A percentile compares a stretch with the other conserved stretches of the same genome.
Conservation (phyloP, 306 rosid genomes). For the Argentina anserina region DNA sequence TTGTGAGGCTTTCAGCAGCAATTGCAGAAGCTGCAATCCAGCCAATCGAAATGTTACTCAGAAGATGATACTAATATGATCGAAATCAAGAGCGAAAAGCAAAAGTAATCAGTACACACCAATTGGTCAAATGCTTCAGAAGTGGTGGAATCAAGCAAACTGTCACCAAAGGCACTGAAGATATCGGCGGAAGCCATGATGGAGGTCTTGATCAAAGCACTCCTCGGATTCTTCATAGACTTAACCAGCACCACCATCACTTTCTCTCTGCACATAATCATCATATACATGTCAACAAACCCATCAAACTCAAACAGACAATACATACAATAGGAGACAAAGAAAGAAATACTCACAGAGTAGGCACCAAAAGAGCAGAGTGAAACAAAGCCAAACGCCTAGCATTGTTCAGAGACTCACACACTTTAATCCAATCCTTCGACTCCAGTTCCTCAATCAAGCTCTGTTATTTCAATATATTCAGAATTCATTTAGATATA, state of each 20-base stretch:
- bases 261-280: slow-evolving; percentile 48
- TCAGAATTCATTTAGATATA: too few species aligned
- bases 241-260: slow-evolving; percentile 59
- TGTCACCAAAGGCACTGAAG: slow-evolving; percentile 70
- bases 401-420: slow-evolving; percentile 62
- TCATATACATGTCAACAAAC: slow-evolving; percentile 16
- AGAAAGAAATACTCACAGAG: slow-evolving; percentile 20
- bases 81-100: background rate
- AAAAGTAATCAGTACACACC: slow-evolving; percentile 36
- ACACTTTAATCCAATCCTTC: slow-evolving; percentile 71
- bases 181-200: slow-evolving; percentile 85
- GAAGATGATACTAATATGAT: background rate
- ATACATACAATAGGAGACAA: background rate
- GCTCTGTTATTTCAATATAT: slow-evolving; percentile 34
- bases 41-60: slow-evolving; percentile 12
- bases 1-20: slow-evolving; percentile 81
- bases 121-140: slow-evolving; percentile 65
- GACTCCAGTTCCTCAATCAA: slow-evolving; percentile 63
- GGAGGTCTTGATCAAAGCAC: slow-evolving; percentile 91
- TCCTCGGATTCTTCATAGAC: slow-evolving; percentile 89
- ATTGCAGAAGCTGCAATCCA: slow-evolving; percentile 59
- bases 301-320: background rate
- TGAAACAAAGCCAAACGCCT: slow-evolving; percentile 73
- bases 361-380: slow-evolving; percentile 50
- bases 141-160: slow-evolving; percentile 49